Conservation (phyloP, 148 eudicot species). For the Simmondsia chinensis region DNA sequence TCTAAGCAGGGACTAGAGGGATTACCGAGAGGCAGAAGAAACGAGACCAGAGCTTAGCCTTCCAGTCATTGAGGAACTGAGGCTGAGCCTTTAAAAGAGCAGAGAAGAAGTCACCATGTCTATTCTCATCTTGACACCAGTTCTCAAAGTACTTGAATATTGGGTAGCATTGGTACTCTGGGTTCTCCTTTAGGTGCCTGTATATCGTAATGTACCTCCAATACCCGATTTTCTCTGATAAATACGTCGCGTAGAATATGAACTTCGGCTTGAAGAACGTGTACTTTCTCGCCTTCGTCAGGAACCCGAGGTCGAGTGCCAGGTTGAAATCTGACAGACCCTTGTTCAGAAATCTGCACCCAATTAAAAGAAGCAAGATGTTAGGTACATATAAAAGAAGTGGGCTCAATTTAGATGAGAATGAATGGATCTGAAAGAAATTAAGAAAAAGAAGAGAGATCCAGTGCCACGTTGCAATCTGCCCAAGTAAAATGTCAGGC, state of each 20-base stretch:
- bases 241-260: conserved; percentile 93
- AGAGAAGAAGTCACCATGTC: conserved; percentile 98
- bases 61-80: conserved; percentile 98
- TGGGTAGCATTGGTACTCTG: conserved; percentile 84
- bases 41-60: conserved; percentile 93
- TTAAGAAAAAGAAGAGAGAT: neutral
- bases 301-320: conserved; percentile 89
- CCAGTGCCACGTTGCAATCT: too few relatives aligned
- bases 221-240: conserved; percentile 96
- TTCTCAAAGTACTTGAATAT: conserved; percentile 97
- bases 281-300: conserved; percentile 96
- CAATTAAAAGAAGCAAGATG: neutral
- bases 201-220: conserved; percentile 98
- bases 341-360: conserved; percentile 95
- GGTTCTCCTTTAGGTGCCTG: conserved; percentile 90
- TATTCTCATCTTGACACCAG: conserved; percentile 99
- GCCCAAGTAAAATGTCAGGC: too few relatives aligned
- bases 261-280: conserved; percentile 98
- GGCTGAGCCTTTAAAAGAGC: conserved; percentile 98
- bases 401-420: neutral
- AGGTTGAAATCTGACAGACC: conserved; percentile 91
- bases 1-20: neutral
- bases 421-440: neutral
- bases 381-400: too few relatives aligned
- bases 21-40: conserved; percentile 97